Conservation (phyloP, 2,329 filamentous ascomycete genomes). For the Cladobotryum protrusum region DNA sequence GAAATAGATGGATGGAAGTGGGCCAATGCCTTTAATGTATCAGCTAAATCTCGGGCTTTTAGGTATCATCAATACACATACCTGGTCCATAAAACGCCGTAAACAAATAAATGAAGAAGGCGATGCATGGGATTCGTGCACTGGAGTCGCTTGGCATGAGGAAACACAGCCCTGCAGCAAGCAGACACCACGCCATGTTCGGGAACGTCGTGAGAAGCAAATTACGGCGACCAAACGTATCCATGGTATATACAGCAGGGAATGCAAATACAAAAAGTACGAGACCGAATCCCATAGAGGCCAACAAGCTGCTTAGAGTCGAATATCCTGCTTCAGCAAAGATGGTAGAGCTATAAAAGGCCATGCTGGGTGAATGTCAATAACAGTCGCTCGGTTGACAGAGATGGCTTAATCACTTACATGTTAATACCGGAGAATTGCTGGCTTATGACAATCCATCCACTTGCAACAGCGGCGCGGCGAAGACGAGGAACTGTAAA, state of each 20-base stretch:
- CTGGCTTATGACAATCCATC: constrained; percentile 27
- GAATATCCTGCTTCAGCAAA: constrained; percentile 41
- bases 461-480: constrained; percentile 32
- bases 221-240: constrained; percentile 44
- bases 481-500: constrained; percentile 41
- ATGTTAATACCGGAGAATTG: constrained; percentile 25
- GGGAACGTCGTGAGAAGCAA: constrained; percentile 30
- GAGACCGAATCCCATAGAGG: constrained; percentile 48
- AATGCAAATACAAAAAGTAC: constrained; percentile 48
- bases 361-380: constrained; percentile 33
- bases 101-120: constrained; percentile 47
- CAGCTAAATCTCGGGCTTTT: background rate
- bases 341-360: constrained; percentile 45
- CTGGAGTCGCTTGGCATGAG: constrained; percentile 33
- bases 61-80: constrained; percentile 9
- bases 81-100: constrained; percentile 37
- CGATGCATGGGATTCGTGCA: constrained; percentile 40
- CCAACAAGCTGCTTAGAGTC: constrained; percentile 35
- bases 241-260: constrained; percentile 49
- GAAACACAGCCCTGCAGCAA: constrained; percentile 38
- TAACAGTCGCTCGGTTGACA: background rate
- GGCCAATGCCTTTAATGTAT: constrained; percentile 21
- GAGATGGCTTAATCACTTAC: background rate
- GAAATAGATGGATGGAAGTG: constrained; percentile 38
- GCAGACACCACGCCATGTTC: constrained; percentile 24